phyloP scores from a whole-genome alignment of 202 grass and related monocot genomes.

The Cymbopogon flexuosus region DNA sequence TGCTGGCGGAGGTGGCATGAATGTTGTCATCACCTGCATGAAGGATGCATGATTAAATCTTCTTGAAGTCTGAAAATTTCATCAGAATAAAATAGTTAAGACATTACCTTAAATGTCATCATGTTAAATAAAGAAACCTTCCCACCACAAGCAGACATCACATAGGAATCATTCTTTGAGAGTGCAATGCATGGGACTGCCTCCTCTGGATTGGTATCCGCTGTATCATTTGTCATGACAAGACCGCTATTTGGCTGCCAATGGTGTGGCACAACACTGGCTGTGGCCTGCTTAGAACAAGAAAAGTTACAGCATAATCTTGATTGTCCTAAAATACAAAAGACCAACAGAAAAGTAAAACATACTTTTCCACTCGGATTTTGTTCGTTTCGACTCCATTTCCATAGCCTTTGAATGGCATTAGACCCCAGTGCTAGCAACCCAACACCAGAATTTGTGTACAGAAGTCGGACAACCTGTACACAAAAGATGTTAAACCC shows the following conservation, averaged over 20 bases:
- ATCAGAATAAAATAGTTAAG: constrained; percentile 24
- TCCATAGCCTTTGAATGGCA: constrained; percentile 86
- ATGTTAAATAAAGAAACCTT: constrained; percentile 98
- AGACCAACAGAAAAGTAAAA: constrained; percentile 19
- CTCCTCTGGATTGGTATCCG: constrained; percentile 63
- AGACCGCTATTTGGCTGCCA: constrained; percentile 84
- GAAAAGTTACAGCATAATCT: constrained; percentile 19
- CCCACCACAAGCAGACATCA: constrained; percentile 97
- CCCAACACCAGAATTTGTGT: constrained; percentile 82
- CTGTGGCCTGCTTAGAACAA: constrained; percentile 62
- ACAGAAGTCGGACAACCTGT: constrained; percentile 82
- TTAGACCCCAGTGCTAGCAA: constrained; percentile 84
- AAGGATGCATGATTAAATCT: constrained; percentile 30
- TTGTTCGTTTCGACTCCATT: constrained; percentile 73
- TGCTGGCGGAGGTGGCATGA: constrained; percentile 83
- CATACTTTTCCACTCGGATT: constrained; percentile 81
- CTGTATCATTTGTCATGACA: constrained; percentile 87
- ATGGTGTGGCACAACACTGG: constrained; percentile 70
- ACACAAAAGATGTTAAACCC: constrained; percentile 30
- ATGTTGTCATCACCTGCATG: constrained; percentile 89
- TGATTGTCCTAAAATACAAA: constrained; percentile 28
- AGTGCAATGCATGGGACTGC: constrained; percentile 88
- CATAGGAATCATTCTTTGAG: constrained; percentile 95
- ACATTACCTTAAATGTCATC: constrained; percentile 92
- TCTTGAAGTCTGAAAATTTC: constrained; percentile 11